Base-by-base conservation (phyloP, 2,329 filamentous ascomycete genomes). In the Microdochium paspali region DNA sequence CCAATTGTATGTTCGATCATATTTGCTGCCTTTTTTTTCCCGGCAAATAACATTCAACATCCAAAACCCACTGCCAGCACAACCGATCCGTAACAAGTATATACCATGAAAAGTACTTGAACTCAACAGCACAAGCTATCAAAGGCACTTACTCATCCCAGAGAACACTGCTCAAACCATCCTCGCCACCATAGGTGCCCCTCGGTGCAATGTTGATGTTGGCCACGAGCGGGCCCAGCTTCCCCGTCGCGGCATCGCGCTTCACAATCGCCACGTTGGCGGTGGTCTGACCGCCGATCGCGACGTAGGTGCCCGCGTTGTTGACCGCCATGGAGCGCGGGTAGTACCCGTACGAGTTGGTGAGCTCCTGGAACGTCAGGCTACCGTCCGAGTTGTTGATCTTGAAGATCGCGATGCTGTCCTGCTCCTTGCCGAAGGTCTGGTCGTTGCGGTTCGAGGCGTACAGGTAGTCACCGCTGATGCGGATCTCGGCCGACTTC, bases 311-410 rank as follows among this genome's bases (percentile, higher is more conserved):
- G 1, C 85, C 85, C 10, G 73, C 75, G 51, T 71, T 72, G 62
- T 84, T 89, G 48, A 87, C 65, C 45, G 73, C 75, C 61, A 87
- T 85, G 35, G 85, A 82, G 21, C 86, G 74, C 0, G 87, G 86
- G 47, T 73, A 76, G 9, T 40, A 40, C n/a, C 35, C 67, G 62
- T 86, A 87, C 44, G 82, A 82, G 0, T 80, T 75, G 0, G 84
- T 71, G n/a, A 74, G 73, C 25, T 80, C 69, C 55, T 84, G 75
- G 3, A 78, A 60, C 0, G 58, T 63, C 24, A 88, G 68, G 12
- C n/a, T 44, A 20, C 35, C 35, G 6, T 83, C 84, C 15, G 73
- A 74, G 13, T 59, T 52, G 2, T 59, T 52, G 2, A 58, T 49
- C 54, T 79, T 64, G 53, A 87, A 75, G 47, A 67, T 58, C 66